Percentiles rank a stretch among this genome's conserved stretches.
Conservation (phyloP, 768 basidiomycete species). For the Hortiboletus flavorubellus region DNA sequence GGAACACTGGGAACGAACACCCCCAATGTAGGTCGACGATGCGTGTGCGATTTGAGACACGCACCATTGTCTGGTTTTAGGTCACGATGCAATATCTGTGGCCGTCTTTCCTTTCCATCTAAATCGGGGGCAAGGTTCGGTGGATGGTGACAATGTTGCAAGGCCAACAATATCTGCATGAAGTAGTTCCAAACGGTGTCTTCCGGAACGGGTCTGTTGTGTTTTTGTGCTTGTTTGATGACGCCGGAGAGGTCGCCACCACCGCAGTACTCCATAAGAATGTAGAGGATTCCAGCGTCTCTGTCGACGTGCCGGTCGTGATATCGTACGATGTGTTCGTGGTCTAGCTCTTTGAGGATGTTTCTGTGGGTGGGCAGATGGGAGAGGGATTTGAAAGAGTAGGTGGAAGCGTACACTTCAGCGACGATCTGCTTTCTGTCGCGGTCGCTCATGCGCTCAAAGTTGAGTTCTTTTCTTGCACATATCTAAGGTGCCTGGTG, state of each 20-base stretch:
- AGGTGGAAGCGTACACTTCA: conserved; percentile 73
- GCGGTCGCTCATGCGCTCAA: conserved; percentile 93
- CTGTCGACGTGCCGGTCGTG: conserved; percentile 91
- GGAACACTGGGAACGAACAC: conserved; percentile 60
- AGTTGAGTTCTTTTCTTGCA: conserved; percentile 95
- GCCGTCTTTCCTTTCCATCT: conserved; percentile 52
- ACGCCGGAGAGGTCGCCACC: conserved; percentile 90
- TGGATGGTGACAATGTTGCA: conserved; percentile 93
- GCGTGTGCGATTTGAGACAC: conserved; percentile 18
- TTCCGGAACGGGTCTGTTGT: conserved; percentile 76
- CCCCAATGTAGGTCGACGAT: not conserved
- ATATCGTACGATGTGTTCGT: conserved; percentile 96
- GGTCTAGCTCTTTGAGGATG: conserved; percentile 92
- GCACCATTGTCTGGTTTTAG: conserved; percentile 96
- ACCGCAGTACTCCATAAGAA: conserved; percentile 99
- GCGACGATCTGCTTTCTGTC: conserved; percentile 96
- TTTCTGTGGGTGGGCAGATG: conserved; percentile 51
- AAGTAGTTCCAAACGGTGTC: conserved; percentile 97
- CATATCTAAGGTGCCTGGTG: conserved; percentile 51
- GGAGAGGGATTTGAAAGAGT: not conserved
- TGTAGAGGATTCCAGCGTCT: conserved; percentile 88
- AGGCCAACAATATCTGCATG: conserved; percentile 84
- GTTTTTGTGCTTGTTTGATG: conserved; percentile 74
- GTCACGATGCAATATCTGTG: conserved; percentile 89
- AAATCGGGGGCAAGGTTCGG: conserved; percentile 32